A percentile compares a stretch with the other conserved stretches of the same genome.
These are phyloP conservation scores for Paramyrothecium roridum DNA, from an alignment of 2,329 filamentous ascomycete genomes.

Conservation along the genomic window DNA sequence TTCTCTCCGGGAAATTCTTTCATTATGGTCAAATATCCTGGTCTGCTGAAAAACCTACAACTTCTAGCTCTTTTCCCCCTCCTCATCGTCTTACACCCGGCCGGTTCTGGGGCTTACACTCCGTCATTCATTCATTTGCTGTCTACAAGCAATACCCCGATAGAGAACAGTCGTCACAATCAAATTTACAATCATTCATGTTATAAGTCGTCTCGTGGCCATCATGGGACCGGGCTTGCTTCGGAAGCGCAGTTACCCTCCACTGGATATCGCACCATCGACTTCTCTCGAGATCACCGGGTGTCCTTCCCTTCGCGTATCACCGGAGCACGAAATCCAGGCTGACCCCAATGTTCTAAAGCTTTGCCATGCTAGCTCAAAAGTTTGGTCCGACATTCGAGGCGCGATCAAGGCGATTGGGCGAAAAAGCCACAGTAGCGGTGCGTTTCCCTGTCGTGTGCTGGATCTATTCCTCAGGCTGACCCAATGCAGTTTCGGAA, in stretches of 20 bases:
- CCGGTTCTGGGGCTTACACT: too few relatives aligned
- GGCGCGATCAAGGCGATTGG: conserved; percentile 28
- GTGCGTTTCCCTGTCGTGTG: background rate
- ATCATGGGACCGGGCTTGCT: conserved; percentile 24
- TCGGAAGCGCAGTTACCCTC: conserved; percentile 19
- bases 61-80: too few relatives aligned
- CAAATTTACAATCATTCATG: background rate
- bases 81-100: too few relatives aligned
- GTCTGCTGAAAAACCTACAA: too few relatives aligned
- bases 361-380: conserved; percentile 22
- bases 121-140: too few relatives aligned
- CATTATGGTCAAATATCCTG: too few relatives aligned
- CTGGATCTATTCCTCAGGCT: background rate
- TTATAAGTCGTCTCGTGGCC: conserved; percentile 1
- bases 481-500: conserved; percentile 17
- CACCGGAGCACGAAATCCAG: conserved; percentile 5
- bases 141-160: background rate
- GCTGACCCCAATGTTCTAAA: conserved; percentile 12
- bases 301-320: conserved; percentile 4
- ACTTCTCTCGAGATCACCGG: conserved; percentile 9
- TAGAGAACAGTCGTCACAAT: background rate
- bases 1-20: too few relatives aligned
- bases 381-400: conserved; percentile 31
- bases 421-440: conserved; percentile 20
- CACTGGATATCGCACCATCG: conserved; percentile 13